phyloP scores from a whole-genome alignment of 768 basidiomycete genomes.

The Auricularia sp. region DNA sequence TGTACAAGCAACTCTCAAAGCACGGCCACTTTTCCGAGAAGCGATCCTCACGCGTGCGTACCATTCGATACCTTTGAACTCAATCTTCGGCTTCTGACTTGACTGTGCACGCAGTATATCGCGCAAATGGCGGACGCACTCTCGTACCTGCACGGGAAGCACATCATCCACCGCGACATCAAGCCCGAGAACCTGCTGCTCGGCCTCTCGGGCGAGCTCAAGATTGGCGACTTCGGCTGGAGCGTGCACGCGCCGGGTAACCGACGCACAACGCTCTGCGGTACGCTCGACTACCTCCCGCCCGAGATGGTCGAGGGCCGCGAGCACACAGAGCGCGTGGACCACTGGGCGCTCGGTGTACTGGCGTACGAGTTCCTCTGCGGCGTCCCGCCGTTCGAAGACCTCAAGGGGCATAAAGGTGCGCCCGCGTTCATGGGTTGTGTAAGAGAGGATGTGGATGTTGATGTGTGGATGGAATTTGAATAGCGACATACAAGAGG shows the following conservation, averaged over 20 bases:
- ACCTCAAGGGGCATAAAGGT: slow-evolving; percentile 69
- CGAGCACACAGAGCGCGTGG: slow-evolving; percentile 84
- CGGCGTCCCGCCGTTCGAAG: slow-evolving; percentile 81
- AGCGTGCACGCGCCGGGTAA: slow-evolving; percentile 92
- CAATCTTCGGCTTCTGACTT: not conserved
- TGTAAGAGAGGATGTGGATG: no score
- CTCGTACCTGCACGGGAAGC: slow-evolving; percentile 83
- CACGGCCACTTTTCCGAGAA: slow-evolving; percentile 81
- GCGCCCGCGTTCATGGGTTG: slow-evolving; percentile 13
- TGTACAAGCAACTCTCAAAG: slow-evolving; percentile 91
- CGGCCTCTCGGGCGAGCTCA: slow-evolving; percentile 91
- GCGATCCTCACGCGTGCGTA: slow-evolving; percentile 48
- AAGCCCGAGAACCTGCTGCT: slow-evolving; percentile 96
- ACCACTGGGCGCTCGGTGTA: slow-evolving; percentile 96
- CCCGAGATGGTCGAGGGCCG: slow-evolving; percentile 97
- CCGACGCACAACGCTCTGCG: slow-evolving; percentile 82
- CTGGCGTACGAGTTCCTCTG: slow-evolving; percentile 89
- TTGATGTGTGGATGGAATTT: no score
- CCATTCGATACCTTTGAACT: no score
- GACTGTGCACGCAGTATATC: slow-evolving; percentile 50
- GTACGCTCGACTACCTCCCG: slow-evolving; percentile 92
- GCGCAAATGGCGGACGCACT: slow-evolving; percentile 98
- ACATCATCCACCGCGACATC: slow-evolving; percentile 98
- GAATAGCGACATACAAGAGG: slow-evolving; percentile 74
- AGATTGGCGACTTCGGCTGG: slow-evolving; percentile 99